Base-by-base conservation (phyloP, 768 basidiomycete species). In the Pulveroboletus sp. region DNA sequence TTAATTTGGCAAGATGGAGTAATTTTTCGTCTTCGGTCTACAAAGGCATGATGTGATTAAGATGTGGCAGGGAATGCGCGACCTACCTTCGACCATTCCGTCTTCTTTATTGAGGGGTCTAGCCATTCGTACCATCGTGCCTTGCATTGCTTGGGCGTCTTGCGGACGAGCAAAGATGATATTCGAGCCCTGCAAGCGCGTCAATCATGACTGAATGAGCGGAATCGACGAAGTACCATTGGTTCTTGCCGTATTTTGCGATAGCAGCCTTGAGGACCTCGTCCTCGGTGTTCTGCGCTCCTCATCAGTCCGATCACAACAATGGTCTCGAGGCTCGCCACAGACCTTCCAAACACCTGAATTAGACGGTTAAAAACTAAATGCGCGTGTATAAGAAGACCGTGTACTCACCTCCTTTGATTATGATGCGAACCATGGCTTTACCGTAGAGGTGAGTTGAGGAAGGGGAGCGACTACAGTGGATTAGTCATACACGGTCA, bases 61-160 rank as follows among this genome's bases (percentile, higher is more conserved):
- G 9, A 40, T 29, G 0, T 23, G 16, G 4, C 16, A 11, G 34
- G 7, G 13, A 17, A 14, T 30, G 17, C 14, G 17, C 14, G 11
- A 14, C 78, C 40, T 51, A 86, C 93, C 74, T 97, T 98, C 39
- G 94, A 96, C 96, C 96, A 99, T 69, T 98, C 96, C 16, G 95
- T 97, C 76, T 99, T 99, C 72, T 97, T 97, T 71, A 98, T 99
- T 44, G 93, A 94, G 6, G 96, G 96, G 72, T 99, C 96, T 42
- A 98, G 74, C 96, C 96, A 98, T 73, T 97, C 95, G 64, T 95
- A 97, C 95, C 95, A 98, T 34, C 93, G 88, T 2, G 92, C 92
- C 70, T 99, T 99, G 76, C 96, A 99, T 74, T 99, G 96, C 67
- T 99, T 99, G 11, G 96, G 94, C 2, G 96, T 99, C 71, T 99